Base-by-base conservation (phyloP, 306 rosid genomes). In the Vigna nakashimae region DNA sequence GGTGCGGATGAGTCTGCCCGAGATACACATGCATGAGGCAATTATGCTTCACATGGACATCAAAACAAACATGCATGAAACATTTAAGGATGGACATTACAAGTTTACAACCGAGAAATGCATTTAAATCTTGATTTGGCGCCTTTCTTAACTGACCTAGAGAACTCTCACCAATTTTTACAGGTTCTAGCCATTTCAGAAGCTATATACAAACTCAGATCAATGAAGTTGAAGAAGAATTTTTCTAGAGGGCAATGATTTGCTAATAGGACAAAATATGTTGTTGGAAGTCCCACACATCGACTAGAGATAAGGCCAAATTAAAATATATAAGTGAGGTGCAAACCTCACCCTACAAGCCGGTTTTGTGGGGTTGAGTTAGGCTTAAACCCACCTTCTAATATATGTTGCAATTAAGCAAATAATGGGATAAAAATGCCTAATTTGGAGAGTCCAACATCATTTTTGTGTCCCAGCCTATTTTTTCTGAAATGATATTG, bases 361-460 rank as follows among this genome's bases (percentile, higher is more conserved):
- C n/a, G n/a, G n/a, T n/a, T n/a, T n/a, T n/a, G n/a, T n/a, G n/a
- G n/a, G n/a, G n/a, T n/a, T n/a, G n/a, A n/a, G n/a, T n/a, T n/a
- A n/a, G n/a, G n/a, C n/a, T n/a, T n/a, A n/a, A n/a, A n/a, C n/a
- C n/a, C n/a, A n/a, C n/a, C n/a, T n/a, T n/a, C n/a, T n/a, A n/a
- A n/a, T n/a, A 30, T 20, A 15, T 64, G 52, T 42, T 10, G 71
- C 65, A 10, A 73, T 52, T 12, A 51, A 53, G 34, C 43, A n/a
- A 71, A 38, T 22, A 42, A 3, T n/a, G 24, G 46, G 52, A 80
- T 64, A 15, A 55, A 65, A 50, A 73, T 64, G 78, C 43, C 46
- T 62, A 62, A 73, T 45, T 71, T 42, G 67, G 38, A 82, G 69
- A 76, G 53, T 60, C 55, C 69, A 76, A 75, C 34, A 70, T 43